These are phyloP conservation scores for Hypoxylon intermedium DNA, from an alignment of 495 filamentous ascomycete genomes.

Conservation along the genomic window DNA sequence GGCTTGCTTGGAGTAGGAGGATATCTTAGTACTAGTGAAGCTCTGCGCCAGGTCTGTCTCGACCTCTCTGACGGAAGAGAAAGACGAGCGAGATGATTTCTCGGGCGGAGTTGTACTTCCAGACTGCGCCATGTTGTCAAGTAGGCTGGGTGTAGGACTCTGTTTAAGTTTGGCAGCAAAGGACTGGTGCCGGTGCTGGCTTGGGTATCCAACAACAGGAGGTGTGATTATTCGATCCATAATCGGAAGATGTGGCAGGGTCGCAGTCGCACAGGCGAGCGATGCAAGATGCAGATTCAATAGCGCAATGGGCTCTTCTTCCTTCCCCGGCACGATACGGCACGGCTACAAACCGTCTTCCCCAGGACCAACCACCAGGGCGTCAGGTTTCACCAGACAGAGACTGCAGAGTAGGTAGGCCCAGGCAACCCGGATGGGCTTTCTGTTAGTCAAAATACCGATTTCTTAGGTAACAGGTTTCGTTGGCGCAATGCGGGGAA, in stretches of 20 bases:
- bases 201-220: slow-evolving; percentile 29
- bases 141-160: slow-evolving; percentile 23
- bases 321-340: slow-evolving; percentile 13
- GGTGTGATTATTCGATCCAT: slow-evolving; percentile 36
- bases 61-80: slow-evolving; percentile 64
- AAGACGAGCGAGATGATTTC: slow-evolving; percentile 57
- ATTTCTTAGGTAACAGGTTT: slow-evolving; percentile 58
- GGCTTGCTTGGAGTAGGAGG: slow-evolving; percentile 55
- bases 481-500: slow-evolving; percentile 55
- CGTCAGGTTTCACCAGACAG: slow-evolving; percentile 30
- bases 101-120: slow-evolving; percentile 42
- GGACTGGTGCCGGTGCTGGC: slow-evolving; percentile 19
- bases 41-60: slow-evolving; percentile 68
- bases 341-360: slow-evolving; percentile 14
- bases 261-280: slow-evolving; percentile 24
- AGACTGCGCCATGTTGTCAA: slow-evolving; percentile 31
- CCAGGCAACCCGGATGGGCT: slow-evolving; percentile 30
- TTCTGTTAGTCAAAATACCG: slow-evolving; percentile 59
- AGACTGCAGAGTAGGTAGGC: slow-evolving; percentile 12
- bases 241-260: slow-evolving; percentile 33
- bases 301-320: slow-evolving; percentile 38
- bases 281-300: slow-evolving; percentile 40
- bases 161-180: slow-evolving; percentile 31
- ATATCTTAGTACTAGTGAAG: slow-evolving; percentile 71
- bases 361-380: slow-evolving; percentile 8